A percentile compares a stretch with the other conserved stretches of the same genome.
Evolutionary conservation across 257 asterid genomes (phyloP).

Genomic region (Primulina huaijiensis): DNA sequence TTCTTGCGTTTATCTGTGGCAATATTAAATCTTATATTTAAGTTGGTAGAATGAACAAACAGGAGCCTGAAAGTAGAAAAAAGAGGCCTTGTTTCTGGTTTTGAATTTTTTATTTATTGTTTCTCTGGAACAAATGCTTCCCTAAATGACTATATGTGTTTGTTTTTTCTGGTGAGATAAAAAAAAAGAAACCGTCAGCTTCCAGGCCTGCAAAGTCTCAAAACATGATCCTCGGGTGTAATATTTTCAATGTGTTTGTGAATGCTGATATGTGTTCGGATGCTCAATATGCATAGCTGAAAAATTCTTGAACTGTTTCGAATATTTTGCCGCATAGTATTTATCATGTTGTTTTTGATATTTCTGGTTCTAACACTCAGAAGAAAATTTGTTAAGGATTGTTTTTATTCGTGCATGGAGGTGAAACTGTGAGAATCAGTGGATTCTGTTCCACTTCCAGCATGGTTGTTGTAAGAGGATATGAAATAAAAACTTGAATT

Average conservation of each 20-base stretch:
- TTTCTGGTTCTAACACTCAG: neutral
- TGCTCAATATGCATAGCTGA: neutral
- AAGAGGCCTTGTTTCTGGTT: neutral
- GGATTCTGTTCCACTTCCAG: neutral
- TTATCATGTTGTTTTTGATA: neutral
- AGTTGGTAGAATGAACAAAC: neutral
- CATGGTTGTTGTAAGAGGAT: neutral
- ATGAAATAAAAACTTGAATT: conserved; percentile 1
- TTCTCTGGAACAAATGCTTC: neutral
- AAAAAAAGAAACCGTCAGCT: neutral
- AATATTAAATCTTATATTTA: neutral
- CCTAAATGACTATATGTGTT: neutral
- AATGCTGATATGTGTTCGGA: neutral
- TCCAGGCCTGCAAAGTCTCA: neutral
- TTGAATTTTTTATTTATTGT: too few species aligned
- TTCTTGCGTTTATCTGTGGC: conserved; percentile 12
- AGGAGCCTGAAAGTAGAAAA: neutral
- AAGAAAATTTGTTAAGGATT: neutral
- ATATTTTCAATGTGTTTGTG: neutral
- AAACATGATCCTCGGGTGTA: neutral
- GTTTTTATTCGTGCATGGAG: neutral
- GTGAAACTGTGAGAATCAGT: neutral
- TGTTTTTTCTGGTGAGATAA: neutral
- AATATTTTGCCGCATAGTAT: neutral
- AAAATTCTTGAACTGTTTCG: neutral